Conservation (phyloP, 1,139 yeast species). For the Taiozyma sp. region DNA sequence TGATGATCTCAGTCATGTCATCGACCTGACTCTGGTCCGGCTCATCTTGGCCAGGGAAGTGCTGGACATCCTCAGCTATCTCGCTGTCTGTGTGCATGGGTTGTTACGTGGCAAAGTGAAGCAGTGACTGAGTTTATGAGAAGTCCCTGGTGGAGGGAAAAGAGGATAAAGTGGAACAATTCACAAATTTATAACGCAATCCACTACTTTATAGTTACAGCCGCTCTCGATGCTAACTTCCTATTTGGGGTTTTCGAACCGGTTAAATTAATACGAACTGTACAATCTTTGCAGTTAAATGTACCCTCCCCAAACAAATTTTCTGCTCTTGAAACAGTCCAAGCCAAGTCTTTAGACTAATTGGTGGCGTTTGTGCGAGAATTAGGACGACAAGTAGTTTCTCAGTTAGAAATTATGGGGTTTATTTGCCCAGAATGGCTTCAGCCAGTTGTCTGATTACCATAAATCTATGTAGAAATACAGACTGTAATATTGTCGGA, state of each 20-base stretch:
- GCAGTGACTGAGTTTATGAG: not conserved
- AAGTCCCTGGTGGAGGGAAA: not conserved
- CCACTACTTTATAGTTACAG: too few relatives aligned
- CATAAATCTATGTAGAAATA: too few relatives aligned
- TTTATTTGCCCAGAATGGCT: too few relatives aligned
- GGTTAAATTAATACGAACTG: not conserved
- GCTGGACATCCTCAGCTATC: not conserved
- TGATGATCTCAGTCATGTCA: constrained; percentile 8
- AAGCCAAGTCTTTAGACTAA: too few relatives aligned
- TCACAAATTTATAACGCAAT: not conserved
- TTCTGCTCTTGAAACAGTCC: too few relatives aligned
- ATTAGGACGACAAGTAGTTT: too few relatives aligned
- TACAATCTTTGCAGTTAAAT: too few relatives aligned
- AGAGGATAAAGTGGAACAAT: not conserved
- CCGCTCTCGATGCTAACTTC: not conserved
- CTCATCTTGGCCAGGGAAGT: not conserved
- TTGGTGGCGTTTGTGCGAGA: too few relatives aligned
- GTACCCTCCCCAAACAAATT: too few relatives aligned
- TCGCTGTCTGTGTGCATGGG: not conserved
- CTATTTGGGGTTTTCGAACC: not conserved
- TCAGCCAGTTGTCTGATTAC: too few relatives aligned
- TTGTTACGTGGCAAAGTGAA: not conserved
- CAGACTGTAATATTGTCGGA: too few relatives aligned
- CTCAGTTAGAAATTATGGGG: too few relatives aligned
- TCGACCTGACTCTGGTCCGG: not conserved